These are phyloP conservation scores for Pythium myriotylum DNA, from an alignment of 352 stramenopile species.

Conservation along the genomic window DNA sequence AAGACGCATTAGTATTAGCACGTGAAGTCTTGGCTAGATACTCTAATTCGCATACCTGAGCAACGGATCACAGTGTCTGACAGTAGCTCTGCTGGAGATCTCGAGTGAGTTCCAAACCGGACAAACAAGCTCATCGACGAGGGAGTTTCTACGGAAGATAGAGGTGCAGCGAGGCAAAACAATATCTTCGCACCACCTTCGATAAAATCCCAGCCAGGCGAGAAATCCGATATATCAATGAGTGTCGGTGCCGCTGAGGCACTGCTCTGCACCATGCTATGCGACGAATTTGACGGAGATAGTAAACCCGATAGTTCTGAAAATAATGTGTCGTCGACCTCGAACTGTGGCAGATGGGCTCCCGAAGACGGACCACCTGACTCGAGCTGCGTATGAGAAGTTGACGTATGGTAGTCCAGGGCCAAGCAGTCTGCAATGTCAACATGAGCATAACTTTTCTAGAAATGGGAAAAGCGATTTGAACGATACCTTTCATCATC, in stretches of 20 bases:
- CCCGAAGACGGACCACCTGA: neutral
- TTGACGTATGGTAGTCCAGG: conserved; percentile 36
- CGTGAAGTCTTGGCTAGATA: no score
- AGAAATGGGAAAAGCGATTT: neutral
- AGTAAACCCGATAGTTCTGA: conserved; percentile 20
- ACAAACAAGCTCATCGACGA: conserved; percentile 49
- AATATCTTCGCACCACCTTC: conserved; percentile 80
- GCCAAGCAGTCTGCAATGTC: conserved; percentile 55
- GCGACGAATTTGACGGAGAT: conserved; percentile 9
- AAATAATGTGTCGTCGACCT: conserved; percentile 38
- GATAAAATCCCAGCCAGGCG: conserved; percentile 81
- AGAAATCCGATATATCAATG: conserved; percentile 79
- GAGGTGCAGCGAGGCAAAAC: conserved; percentile 65
- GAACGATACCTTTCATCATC: conserved; percentile 54
- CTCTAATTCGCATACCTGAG: conserved; percentile 58
- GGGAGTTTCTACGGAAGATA: conserved; percentile 22
- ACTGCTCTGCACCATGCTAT: neutral
- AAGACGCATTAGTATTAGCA: neutral
- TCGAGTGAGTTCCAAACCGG: conserved; percentile 57
- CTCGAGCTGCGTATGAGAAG: neutral
- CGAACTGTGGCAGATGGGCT: conserved; percentile 13
- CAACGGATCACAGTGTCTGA: conserved; percentile 78
- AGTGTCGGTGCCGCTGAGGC: neutral
- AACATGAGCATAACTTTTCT: neutral
- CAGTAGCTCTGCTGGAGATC: conserved; percentile 58